phyloP scores from a whole-genome alignment of 1,284 basidiomycete genomes.

The Ceratobasidium sp. region DNA sequence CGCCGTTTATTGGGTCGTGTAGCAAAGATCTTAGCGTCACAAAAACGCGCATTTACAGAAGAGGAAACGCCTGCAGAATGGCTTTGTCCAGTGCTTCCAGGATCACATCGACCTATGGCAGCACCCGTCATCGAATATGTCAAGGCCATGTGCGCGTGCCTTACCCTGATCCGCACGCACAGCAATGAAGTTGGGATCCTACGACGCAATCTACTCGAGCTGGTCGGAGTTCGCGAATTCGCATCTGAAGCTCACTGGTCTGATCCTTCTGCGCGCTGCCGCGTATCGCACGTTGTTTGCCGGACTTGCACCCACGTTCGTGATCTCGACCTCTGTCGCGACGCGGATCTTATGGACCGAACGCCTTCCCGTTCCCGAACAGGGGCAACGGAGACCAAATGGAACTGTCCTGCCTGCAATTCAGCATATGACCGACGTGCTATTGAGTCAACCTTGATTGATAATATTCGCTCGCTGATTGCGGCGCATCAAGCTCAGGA shows the following conservation, averaged over 20 bases:
- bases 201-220: conserved; percentile 86
- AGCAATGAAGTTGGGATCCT: conserved; percentile 85
- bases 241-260: conserved; percentile 80
- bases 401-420: conserved; percentile 74
- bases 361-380: conserved; percentile 49
- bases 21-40: conserved; percentile 67
- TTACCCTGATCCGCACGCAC: conserved; percentile 77
- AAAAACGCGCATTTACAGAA: conserved; percentile 66
- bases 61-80: conserved; percentile 64
- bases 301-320: conserved; percentile 85
- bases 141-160: conserved; percentile 85
- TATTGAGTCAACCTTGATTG: conserved; percentile 87
- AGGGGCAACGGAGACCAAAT: conserved; percentile 57
- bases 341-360: conserved; percentile 76
- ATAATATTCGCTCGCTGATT: conserved; percentile 73
- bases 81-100: conserved; percentile 85
- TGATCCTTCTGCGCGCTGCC: conserved; percentile 92
- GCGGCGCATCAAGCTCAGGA: conserved; percentile 87
- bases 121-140: conserved; percentile 88
- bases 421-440: conserved; percentile 83
- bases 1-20: conserved; percentile 79
- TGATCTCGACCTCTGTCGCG: conserved; percentile 95
- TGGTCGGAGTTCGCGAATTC: conserved; percentile 89
- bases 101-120: conserved; percentile 74
- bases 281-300: conserved; percentile 87